A percentile compares a stretch with the other conserved stretches of the same genome.
These are phyloP conservation scores for Xerocomus amazonicus DNA, from an alignment of 1,284 basidiomycete genomes.

Conservation along the genomic window DNA sequence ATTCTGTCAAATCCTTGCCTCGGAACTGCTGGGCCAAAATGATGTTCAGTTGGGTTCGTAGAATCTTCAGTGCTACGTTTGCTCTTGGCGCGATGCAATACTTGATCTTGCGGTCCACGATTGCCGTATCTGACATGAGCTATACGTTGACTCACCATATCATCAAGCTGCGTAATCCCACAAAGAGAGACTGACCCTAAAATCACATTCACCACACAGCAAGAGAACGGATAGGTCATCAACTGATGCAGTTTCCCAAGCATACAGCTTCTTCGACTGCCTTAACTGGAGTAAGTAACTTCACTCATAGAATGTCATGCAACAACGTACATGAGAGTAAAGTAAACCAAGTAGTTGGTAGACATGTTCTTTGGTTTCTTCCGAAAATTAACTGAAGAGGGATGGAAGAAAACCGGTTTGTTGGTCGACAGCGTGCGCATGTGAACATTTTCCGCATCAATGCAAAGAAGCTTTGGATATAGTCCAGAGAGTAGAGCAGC, in stretches of 20 bases:
- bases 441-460: slow-evolving; percentile 60
- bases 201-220: slow-evolving; percentile 90
- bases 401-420: slow-evolving; percentile 83
- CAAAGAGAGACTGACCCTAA: slow-evolving; percentile 57
- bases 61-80: slow-evolving; percentile 75
- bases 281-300: slow-evolving; percentile 38
- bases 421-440: slow-evolving; percentile 89
- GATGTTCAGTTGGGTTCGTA: slow-evolving; percentile 65
- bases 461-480: slow-evolving; percentile 85
- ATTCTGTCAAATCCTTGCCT: slow-evolving; percentile 55
- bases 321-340: slow-evolving; percentile 78
- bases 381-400: slow-evolving; percentile 86
- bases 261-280: slow-evolving; percentile 91
- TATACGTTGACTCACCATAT: slow-evolving; percentile 40
- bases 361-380: slow-evolving; percentile 68
- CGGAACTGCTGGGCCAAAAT: slow-evolving; percentile 68
- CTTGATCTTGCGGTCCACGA: slow-evolving; percentile 84
- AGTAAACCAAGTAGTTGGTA: slow-evolving; percentile 77
- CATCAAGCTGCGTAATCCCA: slow-evolving; percentile 3
- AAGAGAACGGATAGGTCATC: slow-evolving; percentile 83
- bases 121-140: slow-evolving; percentile 69
- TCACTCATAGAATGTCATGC: neutral
- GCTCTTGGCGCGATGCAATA: slow-evolving; percentile 71
- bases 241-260: slow-evolving; percentile 94
- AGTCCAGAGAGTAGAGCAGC: slow-evolving; percentile 86